Evolutionary conservation across 192 early-diverging fungal genomes (phyloP), one percentile per base, ranked within the genome.

Genomic region (Cetraspora pellucida): DNA sequence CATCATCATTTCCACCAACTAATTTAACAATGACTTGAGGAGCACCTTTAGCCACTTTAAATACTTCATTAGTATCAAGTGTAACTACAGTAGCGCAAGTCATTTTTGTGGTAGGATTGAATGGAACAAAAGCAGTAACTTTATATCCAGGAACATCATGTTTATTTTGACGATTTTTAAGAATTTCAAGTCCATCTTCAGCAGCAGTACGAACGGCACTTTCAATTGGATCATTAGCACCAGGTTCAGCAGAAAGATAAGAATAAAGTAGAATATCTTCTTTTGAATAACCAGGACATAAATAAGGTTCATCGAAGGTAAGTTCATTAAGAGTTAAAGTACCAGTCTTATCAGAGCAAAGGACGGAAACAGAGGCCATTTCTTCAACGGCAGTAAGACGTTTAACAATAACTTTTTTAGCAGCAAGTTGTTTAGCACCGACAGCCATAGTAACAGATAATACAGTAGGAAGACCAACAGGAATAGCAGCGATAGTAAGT

Each of bases 401-500:
- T 87, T 97, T 96, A 74, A 95, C 93, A 82, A 97, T 97, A 77
- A 96, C 96, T 85, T 97, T 87, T 82, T 96, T 95, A 37, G 89
- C 88, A 25, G 96, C 95, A 30, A 98, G 87, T 84, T 97, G 92
- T 78, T 90, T 90, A 61, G 95, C 93, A 76, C 96, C 96, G 69
- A 98, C 91, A n/a, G 96, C 96, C 95, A 98, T 97, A 27, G 96
- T 98, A 17, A 97, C 95, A 13, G 94, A 94, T 91, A 98, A 91
- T 61, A 97, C 95, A 10, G 96, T 96, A 43, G 95, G 96, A 30
- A 98, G 90, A 85, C 96, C 96, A 25, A 97, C 92, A 25, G 96
- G 96, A 70, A 96, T 95, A 54, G 93, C 93, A 57, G 94, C 94
- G 28, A 96, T 90, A 3, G 93, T 95, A 52, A 96, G 82, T 69